These are phyloP conservation scores for Botrytis sinoallii DNA, from an alignment of 2,329 filamentous ascomycete genomes.

Conservation along the genomic window DNA sequence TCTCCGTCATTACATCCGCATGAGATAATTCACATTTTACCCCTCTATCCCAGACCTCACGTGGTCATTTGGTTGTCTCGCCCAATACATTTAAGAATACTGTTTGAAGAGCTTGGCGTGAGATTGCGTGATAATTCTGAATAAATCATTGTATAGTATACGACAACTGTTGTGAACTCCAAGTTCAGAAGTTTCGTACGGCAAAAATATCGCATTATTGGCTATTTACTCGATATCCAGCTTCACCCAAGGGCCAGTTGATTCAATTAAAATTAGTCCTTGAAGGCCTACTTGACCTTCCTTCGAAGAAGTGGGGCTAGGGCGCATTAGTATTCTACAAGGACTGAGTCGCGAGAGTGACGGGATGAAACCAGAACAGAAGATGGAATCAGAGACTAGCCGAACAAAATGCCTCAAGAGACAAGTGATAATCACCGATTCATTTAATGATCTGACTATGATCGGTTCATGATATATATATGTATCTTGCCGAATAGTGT, in stretches of 20 bases:
- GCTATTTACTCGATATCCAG: background rate
- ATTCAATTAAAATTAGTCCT: accelerated
- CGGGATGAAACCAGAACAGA: background rate
- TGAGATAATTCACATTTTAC: accelerated
- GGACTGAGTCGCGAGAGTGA: background rate
- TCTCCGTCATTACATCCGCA: background rate
- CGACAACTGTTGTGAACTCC: accelerated
- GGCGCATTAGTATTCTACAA: background rate
- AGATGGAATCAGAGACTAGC: accelerated
- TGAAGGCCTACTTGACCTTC: background rate
- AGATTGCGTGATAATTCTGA: background rate
- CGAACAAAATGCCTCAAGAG: background rate
- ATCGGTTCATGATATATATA: no score
- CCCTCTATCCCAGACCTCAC: background rate
- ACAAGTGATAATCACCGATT: background rate
- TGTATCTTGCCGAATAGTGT: no score
- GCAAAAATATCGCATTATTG: background rate
- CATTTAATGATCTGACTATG: background rate
- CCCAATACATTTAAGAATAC: background rate
- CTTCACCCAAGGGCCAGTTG: background rate
- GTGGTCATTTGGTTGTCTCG: background rate
- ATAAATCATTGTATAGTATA: background rate
- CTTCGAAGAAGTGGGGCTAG: accelerated
- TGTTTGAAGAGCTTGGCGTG: background rate
- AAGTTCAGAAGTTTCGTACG: background rate